These are phyloP conservation scores for Barbatosphaeria neglecta DNA, from an alignment of 495 filamentous ascomycete genomes.

Conservation along the genomic window DNA sequence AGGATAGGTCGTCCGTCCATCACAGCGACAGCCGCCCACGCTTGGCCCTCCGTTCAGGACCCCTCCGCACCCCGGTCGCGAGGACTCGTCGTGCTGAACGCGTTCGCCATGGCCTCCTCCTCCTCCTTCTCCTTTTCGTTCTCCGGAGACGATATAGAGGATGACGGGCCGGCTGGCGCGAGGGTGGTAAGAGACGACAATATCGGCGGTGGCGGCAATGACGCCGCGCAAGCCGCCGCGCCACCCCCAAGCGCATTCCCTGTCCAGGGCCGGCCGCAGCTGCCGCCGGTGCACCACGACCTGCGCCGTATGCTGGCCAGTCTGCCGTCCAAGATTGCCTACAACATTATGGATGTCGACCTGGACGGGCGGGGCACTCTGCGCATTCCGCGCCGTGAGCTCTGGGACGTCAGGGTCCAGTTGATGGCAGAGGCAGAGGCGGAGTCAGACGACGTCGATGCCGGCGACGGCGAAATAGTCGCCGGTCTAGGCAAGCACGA, in stretches of 20 bases:
- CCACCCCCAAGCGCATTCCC: constrained; percentile 33
- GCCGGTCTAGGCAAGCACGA: constrained; percentile 66
- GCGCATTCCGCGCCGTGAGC: constrained; percentile 67
- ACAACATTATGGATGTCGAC: constrained; percentile 47
- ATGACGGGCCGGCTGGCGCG: constrained; percentile 34
- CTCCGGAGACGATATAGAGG: constrained; percentile 73
- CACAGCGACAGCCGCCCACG: too few relatives aligned
- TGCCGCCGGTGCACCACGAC: constrained; percentile 32
- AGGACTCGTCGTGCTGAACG: too few relatives aligned
- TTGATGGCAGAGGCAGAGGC: constrained; percentile 76
- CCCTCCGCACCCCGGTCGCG: too few relatives aligned
- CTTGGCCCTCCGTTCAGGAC: too few relatives aligned
- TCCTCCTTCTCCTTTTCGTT: constrained; percentile 76
- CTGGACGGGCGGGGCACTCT: constrained; percentile 36
- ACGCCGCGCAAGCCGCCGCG: neutral
- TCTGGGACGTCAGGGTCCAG: constrained; percentile 90
- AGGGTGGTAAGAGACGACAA: constrained; percentile 4
- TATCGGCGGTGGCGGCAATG: neutral
- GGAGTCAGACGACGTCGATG: constrained; percentile 10
- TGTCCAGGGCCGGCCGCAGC: constrained; percentile 34
- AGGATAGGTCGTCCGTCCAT: too few relatives aligned
- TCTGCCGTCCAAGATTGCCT: constrained; percentile 71
- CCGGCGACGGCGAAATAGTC: constrained; percentile 17
- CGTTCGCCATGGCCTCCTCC: too few relatives aligned
- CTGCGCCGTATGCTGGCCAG: constrained; percentile 46